These are phyloP conservation scores for Saccharomycopsis sp. DNA, from an alignment of 805 yeast species.

Conservation along the genomic window DNA sequence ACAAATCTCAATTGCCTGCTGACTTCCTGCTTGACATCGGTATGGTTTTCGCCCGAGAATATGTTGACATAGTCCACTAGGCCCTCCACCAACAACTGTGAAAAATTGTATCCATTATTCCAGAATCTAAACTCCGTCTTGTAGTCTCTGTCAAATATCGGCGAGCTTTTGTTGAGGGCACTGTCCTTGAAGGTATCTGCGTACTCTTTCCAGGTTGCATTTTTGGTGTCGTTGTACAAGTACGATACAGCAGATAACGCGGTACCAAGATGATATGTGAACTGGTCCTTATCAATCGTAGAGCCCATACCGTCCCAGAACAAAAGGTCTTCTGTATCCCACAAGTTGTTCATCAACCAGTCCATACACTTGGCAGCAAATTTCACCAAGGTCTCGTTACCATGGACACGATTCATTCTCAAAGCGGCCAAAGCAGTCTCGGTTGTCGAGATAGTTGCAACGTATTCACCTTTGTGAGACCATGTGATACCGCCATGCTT, in stretches of 20 bases:
- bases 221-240: slow-evolving; percentile 45
- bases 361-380: slow-evolving; percentile 54
- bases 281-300: slow-evolving; percentile 35
- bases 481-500: slow-evolving; percentile 55
- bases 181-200: slow-evolving; percentile 40
- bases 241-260: slow-evolving; percentile 48
- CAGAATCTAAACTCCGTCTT: slow-evolving; percentile 42
- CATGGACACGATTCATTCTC: slow-evolving; percentile 46
- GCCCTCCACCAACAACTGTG: slow-evolving; percentile 60
- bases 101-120: slow-evolving; percentile 57
- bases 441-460: slow-evolving; percentile 61
- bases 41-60: slow-evolving; percentile 39
- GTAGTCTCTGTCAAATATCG: slow-evolving; percentile 56
- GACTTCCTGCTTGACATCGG: slow-evolving; percentile 40
- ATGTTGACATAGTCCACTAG: slow-evolving; percentile 54
- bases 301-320: slow-evolving; percentile 49
- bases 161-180: slow-evolving; percentile 48
- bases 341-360: slow-evolving; percentile 47
- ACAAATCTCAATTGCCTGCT: slow-evolving; percentile 12
- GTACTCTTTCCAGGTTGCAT: slow-evolving; percentile 40
- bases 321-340: slow-evolving; percentile 47
- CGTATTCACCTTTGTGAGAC: slow-evolving; percentile 54
- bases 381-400: slow-evolving; percentile 38
- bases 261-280: slow-evolving; percentile 63
- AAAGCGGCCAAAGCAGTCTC: slow-evolving; percentile 59